Evolutionary conservation across 2,329 filamentous ascomycete genomes (phyloP), one percentile per base, ranked within the genome.

Genomic region (Aspergillus aculeatinus): DNA sequence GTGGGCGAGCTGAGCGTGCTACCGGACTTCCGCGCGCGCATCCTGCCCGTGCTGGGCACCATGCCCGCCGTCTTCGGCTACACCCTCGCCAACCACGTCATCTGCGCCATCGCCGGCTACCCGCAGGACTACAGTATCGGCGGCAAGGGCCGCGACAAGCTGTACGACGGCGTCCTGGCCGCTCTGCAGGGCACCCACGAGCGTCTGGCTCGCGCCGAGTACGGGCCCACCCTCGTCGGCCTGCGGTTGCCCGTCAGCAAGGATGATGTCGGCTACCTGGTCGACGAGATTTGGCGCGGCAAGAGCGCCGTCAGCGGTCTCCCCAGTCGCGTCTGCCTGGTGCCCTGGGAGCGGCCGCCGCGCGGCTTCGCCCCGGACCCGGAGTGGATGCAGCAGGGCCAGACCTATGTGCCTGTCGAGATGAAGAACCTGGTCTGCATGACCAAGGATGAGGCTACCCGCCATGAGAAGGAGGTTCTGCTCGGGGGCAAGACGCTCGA

Each of bases 41-140:
- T 99, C 59, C 78, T 99, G 9, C 95, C 95, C 0, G 95, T 99
- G 0, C 80, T 99, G 3, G 95, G 95, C 0, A 99, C 95, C 0
- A 97, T 99, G 93, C 95, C 95, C 0, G 94, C 95, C 2, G 89
- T 98, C 0, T 99, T 99, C 74, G 95, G 95, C 9, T 90, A 97
- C 58, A 90, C 89, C 0, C 86, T 91, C 9, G 95, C 95, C 4
- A 99, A 98, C 76, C 92, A 98, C 72, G 87, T 98, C 61, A 94
- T 99, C 65, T 83, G 96, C 58, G 86, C 87, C 60, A 85, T 98
- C 51, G 77, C 83, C 65, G 90, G 88, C 7, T 99, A 99, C 70
- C 95, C 95, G 0, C 76, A 76, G 52, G 85, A 89, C 51, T 92
- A 96, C 64, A 96, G 95, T 72, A 79, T 91, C 0, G 86, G 88